Conservation (phyloP, 2,329 filamentous ascomycete genomes). For the Cercospora janseana region DNA sequence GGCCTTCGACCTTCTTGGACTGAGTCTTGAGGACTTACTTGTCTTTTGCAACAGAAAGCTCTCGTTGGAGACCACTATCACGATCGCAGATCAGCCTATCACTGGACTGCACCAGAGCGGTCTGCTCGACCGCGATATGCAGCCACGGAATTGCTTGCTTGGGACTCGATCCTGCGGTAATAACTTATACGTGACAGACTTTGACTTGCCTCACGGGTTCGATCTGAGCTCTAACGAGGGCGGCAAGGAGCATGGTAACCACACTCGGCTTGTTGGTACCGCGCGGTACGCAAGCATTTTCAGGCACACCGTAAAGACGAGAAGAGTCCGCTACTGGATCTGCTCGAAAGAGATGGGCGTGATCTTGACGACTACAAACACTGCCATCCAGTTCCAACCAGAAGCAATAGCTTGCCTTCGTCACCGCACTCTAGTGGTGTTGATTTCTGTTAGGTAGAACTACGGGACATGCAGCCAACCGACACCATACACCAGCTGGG, state of each 20-base stretch:
- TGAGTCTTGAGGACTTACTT: conserved; percentile 28
- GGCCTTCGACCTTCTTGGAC: conserved; percentile 29
- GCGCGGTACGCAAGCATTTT: no score
- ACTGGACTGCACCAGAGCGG: no score
- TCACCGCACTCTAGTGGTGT: conserved; percentile 5
- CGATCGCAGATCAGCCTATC: conserved; percentile 16
- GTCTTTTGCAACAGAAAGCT: conserved; percentile 19
- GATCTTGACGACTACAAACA: conserved; percentile 37
- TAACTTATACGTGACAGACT: no score
- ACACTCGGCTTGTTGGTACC: no score
- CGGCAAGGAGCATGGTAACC: no score
- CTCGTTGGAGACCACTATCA: conserved; percentile 17
- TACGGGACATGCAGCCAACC: conserved; percentile 43
- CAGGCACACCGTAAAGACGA: conserved; percentile 24
- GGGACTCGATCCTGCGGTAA: no score
- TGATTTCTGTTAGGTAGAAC: conserved; percentile 42
- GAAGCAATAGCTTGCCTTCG: conserved; percentile 5
- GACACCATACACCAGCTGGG: conserved; percentile 67
- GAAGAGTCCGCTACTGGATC: conserved; percentile 15
- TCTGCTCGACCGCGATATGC: no score
- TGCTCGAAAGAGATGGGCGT: conserved; percentile 18
- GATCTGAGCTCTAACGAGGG: no score
- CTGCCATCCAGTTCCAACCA: conserved; percentile 12
- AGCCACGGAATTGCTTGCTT: no score
- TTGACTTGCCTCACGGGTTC: no score